A percentile compares a stretch with the other conserved stretches of the same genome.
phyloP scores from a whole-genome alignment of 352 stramenopile genomes.

The Phytopythium litorale region DNA sequence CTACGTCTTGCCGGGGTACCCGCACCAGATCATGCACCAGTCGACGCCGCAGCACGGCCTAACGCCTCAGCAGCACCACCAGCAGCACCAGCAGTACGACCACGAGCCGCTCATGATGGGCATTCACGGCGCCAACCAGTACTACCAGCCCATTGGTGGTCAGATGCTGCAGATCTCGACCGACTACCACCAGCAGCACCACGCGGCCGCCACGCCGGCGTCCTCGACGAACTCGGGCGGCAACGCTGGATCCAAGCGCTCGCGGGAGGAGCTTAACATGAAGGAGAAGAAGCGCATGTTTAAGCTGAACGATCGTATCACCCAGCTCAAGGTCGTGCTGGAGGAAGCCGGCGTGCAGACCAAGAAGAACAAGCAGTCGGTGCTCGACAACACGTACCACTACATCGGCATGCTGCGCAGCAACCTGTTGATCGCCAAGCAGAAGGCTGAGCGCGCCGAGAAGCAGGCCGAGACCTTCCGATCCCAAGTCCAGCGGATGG shows the following conservation, averaged over 20 bases:
- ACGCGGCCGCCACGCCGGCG: conserved; percentile 16
- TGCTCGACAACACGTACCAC: conserved; percentile 63
- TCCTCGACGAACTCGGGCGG: conserved; percentile 9
- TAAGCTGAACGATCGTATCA: conserved; percentile 87
- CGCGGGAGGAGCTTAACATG: conserved; percentile 73
- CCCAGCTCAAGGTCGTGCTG: conserved; percentile 60
- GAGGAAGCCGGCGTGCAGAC: conserved; percentile 61
- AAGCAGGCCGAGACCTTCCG: conserved; percentile 50
- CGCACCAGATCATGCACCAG: conserved; percentile 39
- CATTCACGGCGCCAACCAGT: conserved; percentile 50
- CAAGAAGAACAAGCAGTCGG: conserved; percentile 84
- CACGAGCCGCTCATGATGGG: conserved; percentile 74
- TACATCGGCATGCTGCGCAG: conserved; percentile 70
- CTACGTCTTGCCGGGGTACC: conserved; percentile 31
- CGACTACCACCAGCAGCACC: conserved; percentile 43
- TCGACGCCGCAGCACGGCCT: conserved; percentile 36
- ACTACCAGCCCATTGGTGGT: conserved; percentile 51
- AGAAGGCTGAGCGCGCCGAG: conserved; percentile 54
- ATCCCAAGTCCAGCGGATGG: conserved; percentile 13
- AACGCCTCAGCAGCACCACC: conserved; percentile 21
- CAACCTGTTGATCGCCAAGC: conserved; percentile 53
- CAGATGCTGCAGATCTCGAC: conserved; percentile 69
- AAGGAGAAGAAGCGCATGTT: conserved; percentile 91
- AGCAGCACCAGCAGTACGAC: conserved; percentile 55
- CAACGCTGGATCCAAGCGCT: conserved; percentile 51